Evolutionary conservation across 768 basidiomycete species (phyloP), one percentile per base, ranked within the genome.

Genomic region (Suillus ampliporus): DNA sequence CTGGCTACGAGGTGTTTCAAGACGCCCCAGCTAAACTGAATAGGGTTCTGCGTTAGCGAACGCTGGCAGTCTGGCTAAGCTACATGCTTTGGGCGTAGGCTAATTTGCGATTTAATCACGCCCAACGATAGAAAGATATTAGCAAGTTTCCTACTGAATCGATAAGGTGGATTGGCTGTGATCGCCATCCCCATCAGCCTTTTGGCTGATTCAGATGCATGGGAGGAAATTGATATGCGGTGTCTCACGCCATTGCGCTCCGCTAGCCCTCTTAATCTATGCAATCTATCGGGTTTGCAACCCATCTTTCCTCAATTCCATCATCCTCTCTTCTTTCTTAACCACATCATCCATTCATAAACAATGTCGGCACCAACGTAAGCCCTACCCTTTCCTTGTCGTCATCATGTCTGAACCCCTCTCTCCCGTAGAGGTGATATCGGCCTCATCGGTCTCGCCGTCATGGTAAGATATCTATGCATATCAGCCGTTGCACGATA

Each of bases 361-460:
- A 68, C 66, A 71, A 84, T 82, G 80, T 76, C 83, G 74, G 70
- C 74, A 69, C 77, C 84, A 70, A 79, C 73, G 85, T 86, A 78
- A 67, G 87, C 85, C 64, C 73, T 2, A 37, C 28, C 40, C 14
- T n/a, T 48, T 60, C 63, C 8, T 53, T 9, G 31, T 52, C 15
- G 1, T 28, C 23, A 76, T 76, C 67, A 41, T 11, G 19, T n/a
- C 68, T 74, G 11, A 75, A 69, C 66, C 57, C 64, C 61, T 61
- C 62, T 34, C 21, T 34, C 35, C 43, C 50, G 47, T 73, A 97
- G 95, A 74, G 95, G 94, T 81, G 96, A 98, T 80, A 95, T 97
- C 79, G 95, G 95, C 77, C 92, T 97, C 78, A 97, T 97, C 82
- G 95, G 95, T 83, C 84, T 98, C 74, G 95, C 95, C 84, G 95